Conservation (phyloP, 306 rosid genomes). For the Lathyrus oleraceus region DNA sequence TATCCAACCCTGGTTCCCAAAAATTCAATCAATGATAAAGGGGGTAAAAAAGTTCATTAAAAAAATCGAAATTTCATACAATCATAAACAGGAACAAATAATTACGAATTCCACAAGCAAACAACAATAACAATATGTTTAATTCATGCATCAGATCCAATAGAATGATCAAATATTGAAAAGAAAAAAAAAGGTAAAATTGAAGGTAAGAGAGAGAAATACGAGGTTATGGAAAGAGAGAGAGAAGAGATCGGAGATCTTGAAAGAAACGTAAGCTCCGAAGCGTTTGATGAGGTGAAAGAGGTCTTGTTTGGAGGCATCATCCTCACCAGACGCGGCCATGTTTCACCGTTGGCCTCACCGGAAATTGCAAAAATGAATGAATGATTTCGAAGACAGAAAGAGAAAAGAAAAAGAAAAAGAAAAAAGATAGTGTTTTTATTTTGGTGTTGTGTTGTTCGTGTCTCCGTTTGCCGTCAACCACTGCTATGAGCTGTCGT, state of each 20-base stretch:
- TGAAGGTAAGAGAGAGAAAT: slow-evolving; percentile 21
- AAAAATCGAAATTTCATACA: neutral
- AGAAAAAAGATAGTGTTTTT: neutral
- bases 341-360: slow-evolving; percentile 22
- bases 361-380: neutral
- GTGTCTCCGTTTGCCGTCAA: slow-evolving; percentile 33
- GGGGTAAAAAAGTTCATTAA: neutral
- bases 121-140: neutral
- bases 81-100: neutral
- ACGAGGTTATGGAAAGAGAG: slow-evolving; percentile 64
- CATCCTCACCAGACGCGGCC: slow-evolving; percentile 34
- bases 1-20: slow-evolving; percentile 4
- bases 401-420: neutral
- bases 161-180: neutral
- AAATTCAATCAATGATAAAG: slow-evolving; percentile 17
- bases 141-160: slow-evolving; percentile 39
- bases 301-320: slow-evolving; percentile 67
- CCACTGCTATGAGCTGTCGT: slow-evolving; percentile 37
- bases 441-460: neutral
- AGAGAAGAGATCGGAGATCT: slow-evolving; percentile 66
- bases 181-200: neutral
- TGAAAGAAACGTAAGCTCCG: slow-evolving; percentile 67
- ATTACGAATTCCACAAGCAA: neutral
- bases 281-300: slow-evolving; percentile 74
- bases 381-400: neutral